Percentiles rank a stretch among this genome's conserved stretches.
Conservation (phyloP, 1,284 basidiomycete species). For the Sparassis latifolia region DNA sequence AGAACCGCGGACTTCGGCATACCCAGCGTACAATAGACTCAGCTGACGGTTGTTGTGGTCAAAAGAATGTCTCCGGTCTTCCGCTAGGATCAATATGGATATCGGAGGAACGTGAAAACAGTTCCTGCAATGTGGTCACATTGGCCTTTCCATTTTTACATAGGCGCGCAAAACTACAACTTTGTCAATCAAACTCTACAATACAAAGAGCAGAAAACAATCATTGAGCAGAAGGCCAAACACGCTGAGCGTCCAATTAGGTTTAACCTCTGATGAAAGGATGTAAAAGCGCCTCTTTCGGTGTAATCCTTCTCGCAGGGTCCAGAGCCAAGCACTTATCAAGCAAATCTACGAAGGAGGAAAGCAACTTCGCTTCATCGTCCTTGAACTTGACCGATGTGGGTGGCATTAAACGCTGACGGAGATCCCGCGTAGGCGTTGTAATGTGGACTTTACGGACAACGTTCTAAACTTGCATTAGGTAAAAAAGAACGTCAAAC, state of each 20-base stretch:
- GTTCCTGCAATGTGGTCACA: no score
- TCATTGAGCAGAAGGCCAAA: no score
- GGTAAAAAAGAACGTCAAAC: constrained; percentile 8
- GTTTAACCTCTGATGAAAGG: constrained; percentile 73
- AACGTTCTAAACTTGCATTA: constrained; percentile 50
- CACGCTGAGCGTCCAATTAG: background rate
- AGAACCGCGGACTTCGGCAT: no score
- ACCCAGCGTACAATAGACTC: no score
- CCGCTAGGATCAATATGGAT: no score
- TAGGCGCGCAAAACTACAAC: no score
- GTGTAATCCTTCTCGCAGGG: constrained; percentile 78
- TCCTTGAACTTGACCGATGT: constrained; percentile 76
- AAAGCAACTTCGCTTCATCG: constrained; percentile 82
- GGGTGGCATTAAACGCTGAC: constrained; percentile 77
- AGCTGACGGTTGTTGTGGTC: no score
- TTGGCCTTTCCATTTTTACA: no score
- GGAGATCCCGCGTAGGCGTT: constrained; percentile 80
- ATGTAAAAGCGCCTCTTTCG: constrained; percentile 84
- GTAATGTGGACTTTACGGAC: constrained; percentile 78
- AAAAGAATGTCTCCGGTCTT: no score
- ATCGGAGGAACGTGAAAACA: no score
- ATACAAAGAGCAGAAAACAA: no score
- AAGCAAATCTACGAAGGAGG: constrained; percentile 84
- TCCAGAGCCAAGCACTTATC: constrained; percentile 93
- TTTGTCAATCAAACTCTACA: no score